These are phyloP conservation scores for Erodium chrysanthum DNA, from an alignment of 441 rosid species.

Conservation along the genomic window DNA sequence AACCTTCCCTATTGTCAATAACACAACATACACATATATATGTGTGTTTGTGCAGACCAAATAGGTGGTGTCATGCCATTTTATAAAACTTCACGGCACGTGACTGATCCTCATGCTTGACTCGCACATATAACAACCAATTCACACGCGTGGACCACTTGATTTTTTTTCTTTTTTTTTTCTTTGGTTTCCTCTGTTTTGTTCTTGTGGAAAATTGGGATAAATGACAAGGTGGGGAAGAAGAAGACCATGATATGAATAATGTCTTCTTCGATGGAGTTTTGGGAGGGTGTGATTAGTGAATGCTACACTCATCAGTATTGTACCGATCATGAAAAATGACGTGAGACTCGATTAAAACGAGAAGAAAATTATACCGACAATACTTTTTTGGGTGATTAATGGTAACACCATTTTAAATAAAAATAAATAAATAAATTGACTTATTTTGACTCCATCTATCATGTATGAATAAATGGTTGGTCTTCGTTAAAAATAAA, in stretches of 20 bases:
- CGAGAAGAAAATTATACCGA: too few species aligned
- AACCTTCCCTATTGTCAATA: background rate
- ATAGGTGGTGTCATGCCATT: background rate
- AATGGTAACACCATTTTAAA: too few species aligned
- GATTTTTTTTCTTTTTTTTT: background rate
- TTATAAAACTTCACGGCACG: constrained; percentile 2
- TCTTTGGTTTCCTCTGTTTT: too few species aligned
- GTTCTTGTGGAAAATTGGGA: background rate
- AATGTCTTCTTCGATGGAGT: background rate
- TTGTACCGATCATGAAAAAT: too few species aligned
- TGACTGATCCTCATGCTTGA: background rate
- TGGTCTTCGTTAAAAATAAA: too few species aligned
- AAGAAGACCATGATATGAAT: background rate
- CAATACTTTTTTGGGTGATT: too few species aligned
- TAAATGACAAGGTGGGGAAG: background rate
- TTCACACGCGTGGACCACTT: constrained; percentile 6
- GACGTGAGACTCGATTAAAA: too few species aligned
- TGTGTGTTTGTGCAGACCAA: too few species aligned
- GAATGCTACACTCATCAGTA: background rate
- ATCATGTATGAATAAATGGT: too few species aligned
- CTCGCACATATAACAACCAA: background rate
- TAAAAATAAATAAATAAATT: too few species aligned
- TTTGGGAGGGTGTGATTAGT: background rate
- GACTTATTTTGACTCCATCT: too few species aligned
- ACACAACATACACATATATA: background rate